Conservation (phyloP, 2,329 filamentous ascomycete genomes). For the Fusarium sp. region DNA sequence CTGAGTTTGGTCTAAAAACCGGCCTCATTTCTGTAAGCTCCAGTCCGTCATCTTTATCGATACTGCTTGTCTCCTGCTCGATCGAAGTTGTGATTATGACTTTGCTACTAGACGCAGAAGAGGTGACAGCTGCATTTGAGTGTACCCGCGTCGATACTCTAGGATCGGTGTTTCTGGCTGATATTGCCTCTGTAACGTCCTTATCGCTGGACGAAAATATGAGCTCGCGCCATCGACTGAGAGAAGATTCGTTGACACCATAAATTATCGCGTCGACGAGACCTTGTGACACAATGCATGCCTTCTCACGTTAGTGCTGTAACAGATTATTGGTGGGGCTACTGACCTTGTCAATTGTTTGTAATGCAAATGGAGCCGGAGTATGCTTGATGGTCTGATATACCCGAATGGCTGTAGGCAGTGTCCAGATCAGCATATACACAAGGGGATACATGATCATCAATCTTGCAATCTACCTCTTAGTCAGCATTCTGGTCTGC, state of each 20-base stretch:
- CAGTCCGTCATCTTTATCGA: neutral
- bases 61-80: neutral
- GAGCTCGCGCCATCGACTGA: neutral
- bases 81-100: neutral
- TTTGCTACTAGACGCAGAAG: neutral
- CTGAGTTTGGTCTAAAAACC: neutral
- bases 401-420: neutral
- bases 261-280: neutral
- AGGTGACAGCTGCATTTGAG: neutral
- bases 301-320: neutral
- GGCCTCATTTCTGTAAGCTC: neutral
- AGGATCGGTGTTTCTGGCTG: neutral
- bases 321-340: fast-evolving
- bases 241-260: neutral
- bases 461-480: neutral
- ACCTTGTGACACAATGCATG: neutral
- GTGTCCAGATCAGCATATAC: neutral
- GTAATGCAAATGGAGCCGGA: neutral
- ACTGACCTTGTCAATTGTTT: neutral
- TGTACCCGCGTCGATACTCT: neutral
- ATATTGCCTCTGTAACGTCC: neutral
- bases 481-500: fast-evolving
- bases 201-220: neutral
- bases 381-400: neutral
- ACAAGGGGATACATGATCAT: neutral